Percentiles rank a stretch among this genome's conserved stretches.
phyloP scores from a whole-genome alignment of 2,329 filamentous ascomycete species.

The Beauveria sp. region DNA sequence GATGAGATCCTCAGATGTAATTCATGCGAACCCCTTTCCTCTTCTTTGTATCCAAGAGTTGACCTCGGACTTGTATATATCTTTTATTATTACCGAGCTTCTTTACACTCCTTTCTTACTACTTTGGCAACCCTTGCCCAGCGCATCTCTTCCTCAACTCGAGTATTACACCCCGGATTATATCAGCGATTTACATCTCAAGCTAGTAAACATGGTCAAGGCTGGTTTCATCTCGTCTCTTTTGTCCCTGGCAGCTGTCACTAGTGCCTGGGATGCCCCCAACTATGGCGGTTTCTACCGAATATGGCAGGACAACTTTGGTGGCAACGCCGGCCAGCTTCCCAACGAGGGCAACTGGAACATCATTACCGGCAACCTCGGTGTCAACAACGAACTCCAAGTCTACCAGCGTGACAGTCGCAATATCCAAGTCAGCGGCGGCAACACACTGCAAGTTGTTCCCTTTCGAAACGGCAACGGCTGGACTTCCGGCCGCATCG shows the following conservation, averaged over 20 bases:
- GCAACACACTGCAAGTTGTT: slow-evolving; percentile 42
- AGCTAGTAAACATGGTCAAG: slow-evolving; percentile 17
- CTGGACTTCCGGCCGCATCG: slow-evolving; percentile 51
- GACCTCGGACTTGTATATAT: not conserved
- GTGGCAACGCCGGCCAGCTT: slow-evolving; percentile 25
- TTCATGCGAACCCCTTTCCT: not conserved
- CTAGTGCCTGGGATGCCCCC: slow-evolving; percentile 30
- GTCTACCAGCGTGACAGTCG: slow-evolving; percentile 36
- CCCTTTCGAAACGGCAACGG: slow-evolving; percentile 31
- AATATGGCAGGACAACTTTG: slow-evolving; percentile 38
- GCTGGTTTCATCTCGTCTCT: slow-evolving; percentile 19
- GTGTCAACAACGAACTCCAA: slow-evolving; percentile 45
- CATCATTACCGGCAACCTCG: slow-evolving; percentile 30
- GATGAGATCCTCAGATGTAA: not conserved
- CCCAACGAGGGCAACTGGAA: slow-evolving; percentile 34
- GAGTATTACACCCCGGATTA: not conserved
- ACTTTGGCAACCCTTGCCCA: not conserved
- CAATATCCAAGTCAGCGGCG: slow-evolving; percentile 45
- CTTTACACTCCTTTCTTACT: not conserved
- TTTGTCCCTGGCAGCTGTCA: slow-evolving; percentile 23
- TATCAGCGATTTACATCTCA: not conserved
- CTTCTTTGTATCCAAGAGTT: not conserved
- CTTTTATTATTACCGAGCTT: not conserved
- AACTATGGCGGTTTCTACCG: slow-evolving; percentile 29
- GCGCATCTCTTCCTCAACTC: not conserved